Evolutionary conservation across 257 asterid genomes (phyloP).

Genomic region (Apocynum venetum): DNA sequence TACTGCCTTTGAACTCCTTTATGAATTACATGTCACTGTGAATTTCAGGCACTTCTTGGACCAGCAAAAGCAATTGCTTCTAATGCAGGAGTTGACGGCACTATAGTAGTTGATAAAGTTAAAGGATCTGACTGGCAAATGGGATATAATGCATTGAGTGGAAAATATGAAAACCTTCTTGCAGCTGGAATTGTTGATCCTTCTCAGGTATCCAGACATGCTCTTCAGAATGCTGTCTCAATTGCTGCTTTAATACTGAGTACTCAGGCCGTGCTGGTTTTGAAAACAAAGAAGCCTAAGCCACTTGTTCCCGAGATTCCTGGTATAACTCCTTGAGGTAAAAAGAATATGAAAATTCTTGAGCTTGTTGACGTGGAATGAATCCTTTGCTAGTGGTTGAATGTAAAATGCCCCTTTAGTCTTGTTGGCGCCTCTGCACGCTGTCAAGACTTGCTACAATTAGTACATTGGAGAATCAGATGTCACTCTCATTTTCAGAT

Average conservation of each 20-base stretch:
- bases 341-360: background rate
- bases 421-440: background rate
- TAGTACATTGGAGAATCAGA: background rate
- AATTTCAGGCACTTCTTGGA: conserved; percentile 88
- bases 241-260: conserved; percentile 83
- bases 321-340: conserved; percentile 59
- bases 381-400: background rate
- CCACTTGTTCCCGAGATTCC: conserved; percentile 68
- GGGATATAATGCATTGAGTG: conserved; percentile 84
- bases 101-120: conserved; percentile 60
- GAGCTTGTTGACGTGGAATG: too few relatives aligned
- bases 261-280: conserved; percentile 84
- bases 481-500: background rate
- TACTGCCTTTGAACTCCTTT: conserved; percentile 5
- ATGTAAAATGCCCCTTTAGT: background rate
- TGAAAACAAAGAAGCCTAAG: conserved; percentile 59
- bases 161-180: conserved; percentile 71
- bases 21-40: background rate
- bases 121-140: conserved; percentile 42
- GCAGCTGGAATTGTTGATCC: conserved; percentile 88
- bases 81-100: conserved; percentile 90
- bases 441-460: background rate
- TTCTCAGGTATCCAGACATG: conserved; percentile 68
- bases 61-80: conserved; percentile 83
- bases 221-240: conserved; percentile 86